Conservation (phyloP, 2,329 filamentous ascomycete species). For the Penicillium polonicum region DNA sequence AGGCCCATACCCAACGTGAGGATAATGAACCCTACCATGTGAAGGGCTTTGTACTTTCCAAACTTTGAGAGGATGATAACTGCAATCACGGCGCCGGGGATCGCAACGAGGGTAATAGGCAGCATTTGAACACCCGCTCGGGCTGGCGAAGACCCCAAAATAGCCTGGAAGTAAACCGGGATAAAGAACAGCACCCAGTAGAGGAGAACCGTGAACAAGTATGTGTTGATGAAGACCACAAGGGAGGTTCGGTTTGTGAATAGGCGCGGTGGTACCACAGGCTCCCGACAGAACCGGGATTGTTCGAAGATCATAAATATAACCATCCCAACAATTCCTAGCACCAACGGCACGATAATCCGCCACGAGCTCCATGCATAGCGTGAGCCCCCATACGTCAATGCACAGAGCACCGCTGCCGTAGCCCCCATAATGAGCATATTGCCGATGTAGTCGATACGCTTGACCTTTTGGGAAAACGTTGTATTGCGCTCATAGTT, state of each 20-base stretch:
- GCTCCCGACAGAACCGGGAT: conserved; percentile 28
- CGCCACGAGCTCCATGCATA: neutral
- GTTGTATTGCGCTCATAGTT: conserved; percentile 30
- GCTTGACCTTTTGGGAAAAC: conserved; percentile 34
- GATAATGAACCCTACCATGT: conserved; percentile 40
- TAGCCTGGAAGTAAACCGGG: conserved; percentile 47
- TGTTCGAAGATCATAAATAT: neutral
- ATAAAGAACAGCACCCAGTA: conserved; percentile 43
- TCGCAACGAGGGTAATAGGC: conserved; percentile 17
- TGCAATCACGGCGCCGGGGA: conserved; percentile 23
- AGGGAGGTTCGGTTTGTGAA: conserved; percentile 43
- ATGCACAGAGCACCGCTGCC: neutral
- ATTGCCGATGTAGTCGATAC: conserved; percentile 38
- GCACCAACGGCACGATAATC: neutral
- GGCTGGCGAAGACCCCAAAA: conserved; percentile 32
- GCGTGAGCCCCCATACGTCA: neutral
- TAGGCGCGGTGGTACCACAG: conserved; percentile 42
- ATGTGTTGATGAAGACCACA: conserved; percentile 35
- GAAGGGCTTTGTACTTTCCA: conserved; percentile 33
- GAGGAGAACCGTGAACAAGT: conserved; percentile 37
- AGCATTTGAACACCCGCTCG: conserved; percentile 27
- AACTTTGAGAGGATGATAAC: conserved; percentile 24
- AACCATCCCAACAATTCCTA: neutral
- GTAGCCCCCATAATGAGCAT: neutral
- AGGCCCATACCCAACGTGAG: conserved; percentile 46